Base-by-base conservation (phyloP, 805 yeast species). In the Kregervanrija fluxuum region DNA sequence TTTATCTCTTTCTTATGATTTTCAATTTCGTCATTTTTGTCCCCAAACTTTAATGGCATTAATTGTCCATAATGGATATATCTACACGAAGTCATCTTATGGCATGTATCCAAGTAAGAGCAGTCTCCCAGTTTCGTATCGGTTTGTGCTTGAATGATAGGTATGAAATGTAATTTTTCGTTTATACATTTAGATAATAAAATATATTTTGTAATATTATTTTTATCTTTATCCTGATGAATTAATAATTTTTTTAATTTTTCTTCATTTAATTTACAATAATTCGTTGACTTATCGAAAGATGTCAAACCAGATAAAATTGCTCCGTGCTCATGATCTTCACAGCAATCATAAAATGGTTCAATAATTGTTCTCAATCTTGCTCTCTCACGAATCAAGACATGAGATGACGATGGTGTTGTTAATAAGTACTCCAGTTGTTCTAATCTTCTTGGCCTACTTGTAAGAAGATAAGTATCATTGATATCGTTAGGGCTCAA, bases 61-160 rank as follows among this genome's bases (percentile, higher is more conserved):
- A 77, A 57, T 30, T 77, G 74, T 38, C 72, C 66, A 59, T 90
- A 90, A 63, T 90, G 98, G 33, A 87, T 70, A 58, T 85, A 90
- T 17, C 93, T 70, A 62, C 97, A 90, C 9, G 79, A 69, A 48
- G 77, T 78, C 60, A 86, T 74, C 62, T 88, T 88, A 65, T 86
- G 96, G 59, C 98, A 90, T 1, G 97, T 89, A 59, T 90, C 97
- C 47, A 90, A 70, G 59, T 90, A 90, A 9, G 96, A 89, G 60
- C 98, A 90, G 62, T 90, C 97, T 1, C 96, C 97, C 8, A 87
- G 60, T 13, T 71, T 65, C 2, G 65, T 44, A 54, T 91, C 97
- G 0, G 96, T 88, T 45, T 77, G 80, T 12, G 60, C 45, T 47
- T 75, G 77, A 30, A 76, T 62, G 30, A 75, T 65, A 11, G 82